Evolutionary conservation across 139 green algal species (phyloP).

Genomic region (Eudorina sp.): DNA sequence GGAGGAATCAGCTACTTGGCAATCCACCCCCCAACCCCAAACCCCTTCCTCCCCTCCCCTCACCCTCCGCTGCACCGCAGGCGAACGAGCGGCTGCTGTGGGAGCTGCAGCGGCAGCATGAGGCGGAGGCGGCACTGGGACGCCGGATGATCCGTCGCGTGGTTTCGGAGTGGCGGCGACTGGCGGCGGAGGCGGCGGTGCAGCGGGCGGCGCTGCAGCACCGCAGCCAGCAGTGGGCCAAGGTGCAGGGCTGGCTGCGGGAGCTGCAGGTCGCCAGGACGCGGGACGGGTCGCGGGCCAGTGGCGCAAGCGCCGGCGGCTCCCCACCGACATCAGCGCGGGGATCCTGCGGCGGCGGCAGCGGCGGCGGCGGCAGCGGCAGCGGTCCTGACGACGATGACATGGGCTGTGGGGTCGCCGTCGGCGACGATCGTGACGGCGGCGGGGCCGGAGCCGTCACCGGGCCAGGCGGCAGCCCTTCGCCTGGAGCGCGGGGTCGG

Average conservation of each 20-base stretch:
- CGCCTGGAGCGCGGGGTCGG: neutral
- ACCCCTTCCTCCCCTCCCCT: too few species aligned
- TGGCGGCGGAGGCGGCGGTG: neutral
- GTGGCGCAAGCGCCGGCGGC: neutral
- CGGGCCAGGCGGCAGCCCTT: too few species aligned
- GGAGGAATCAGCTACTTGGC: too few species aligned
- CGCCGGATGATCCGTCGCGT: neutral
- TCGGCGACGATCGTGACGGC: too few species aligned
- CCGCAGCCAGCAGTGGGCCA: conserved; percentile 35
- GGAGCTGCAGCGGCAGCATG: conserved; percentile 40
- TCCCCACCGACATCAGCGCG: too few species aligned
- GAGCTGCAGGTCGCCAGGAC: neutral
- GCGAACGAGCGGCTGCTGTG: conserved; percentile 33
- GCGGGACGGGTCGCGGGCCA: neutral
- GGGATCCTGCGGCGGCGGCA: neutral
- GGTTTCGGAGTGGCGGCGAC: conserved; percentile 11
- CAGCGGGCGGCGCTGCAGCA: conserved; percentile 33
- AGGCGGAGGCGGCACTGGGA: conserved; percentile 8
- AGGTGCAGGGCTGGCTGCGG: conserved; percentile 45
- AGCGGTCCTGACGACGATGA: neutral
- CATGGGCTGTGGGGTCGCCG: too few species aligned
- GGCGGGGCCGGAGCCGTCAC: too few species aligned
- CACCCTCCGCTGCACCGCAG: too few species aligned
- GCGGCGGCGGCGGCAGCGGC: neutral
- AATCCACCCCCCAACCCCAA: too few species aligned